Base-by-base conservation (phyloP, 257 asterid genomes). In the Solanum bulbocastanum region DNA sequence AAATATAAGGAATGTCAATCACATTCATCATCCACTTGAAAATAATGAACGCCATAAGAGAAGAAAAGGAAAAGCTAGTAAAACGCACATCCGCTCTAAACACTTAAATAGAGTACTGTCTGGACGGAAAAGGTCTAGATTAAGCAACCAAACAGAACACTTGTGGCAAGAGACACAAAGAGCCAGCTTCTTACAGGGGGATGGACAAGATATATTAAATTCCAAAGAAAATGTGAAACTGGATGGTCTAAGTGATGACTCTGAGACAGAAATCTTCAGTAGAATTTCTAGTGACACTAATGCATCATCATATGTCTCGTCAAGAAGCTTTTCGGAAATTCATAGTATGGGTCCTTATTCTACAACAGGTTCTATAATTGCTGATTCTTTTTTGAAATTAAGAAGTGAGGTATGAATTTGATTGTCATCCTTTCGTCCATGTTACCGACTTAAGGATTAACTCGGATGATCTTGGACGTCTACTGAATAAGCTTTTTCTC, bases 121-220 rank as follows among this genome's bases (percentile, higher is more conserved):
- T 65, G 93, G 89, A n/a, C 91, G 93, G 89, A 96, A 95, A 92
- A 92, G 92, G 91, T 92, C 96, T 66, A 91, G 92, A 87, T 88
- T 95, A 82, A 91, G 93, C 75, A 89, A 86, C 62, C 90, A 92
- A 30, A 92, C 91, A 89, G 93, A 92, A 46, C 90, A 93, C 86
- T 89, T 90, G 84, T 96, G 98, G 99, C 94, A 94, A 91, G 98
- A 97, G 93, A 91, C 93, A 84, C 93, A 93, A 88, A 92, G 99
- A 88, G 92, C 94, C 4, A 94, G 94, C 90, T 93, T 91, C 90
- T 90, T 93, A 88, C 89, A 86, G 84, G 98, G 98, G 88, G 98
- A 93, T 90, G 98, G 94, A 62, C 92, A 92, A 89, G 98, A 95
- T 90, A 89, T 92, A 85, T 91, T 94, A 88, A 92, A 88, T 65